Evolutionary conservation across 2,329 filamentous ascomycete species (phyloP).

Genomic region (Arthrobotrys sinensis): DNA sequence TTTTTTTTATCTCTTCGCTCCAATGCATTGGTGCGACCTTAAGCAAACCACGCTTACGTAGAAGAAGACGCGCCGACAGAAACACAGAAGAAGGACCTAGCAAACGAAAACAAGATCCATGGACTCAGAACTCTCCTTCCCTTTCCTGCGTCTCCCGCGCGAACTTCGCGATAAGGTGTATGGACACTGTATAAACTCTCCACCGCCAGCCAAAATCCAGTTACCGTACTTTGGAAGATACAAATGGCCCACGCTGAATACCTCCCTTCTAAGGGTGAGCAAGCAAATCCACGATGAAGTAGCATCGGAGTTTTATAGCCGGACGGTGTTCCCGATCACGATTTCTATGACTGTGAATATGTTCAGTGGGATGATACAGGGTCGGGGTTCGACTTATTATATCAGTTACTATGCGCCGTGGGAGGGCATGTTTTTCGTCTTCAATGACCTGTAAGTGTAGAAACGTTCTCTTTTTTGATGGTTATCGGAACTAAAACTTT

Average conservation of each 20-base stretch:
- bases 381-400: constrained; percentile 7
- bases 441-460: neutral
- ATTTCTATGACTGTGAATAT: neutral
- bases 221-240: neutral
- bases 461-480: neutral
- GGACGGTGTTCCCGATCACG: constrained; percentile 11
- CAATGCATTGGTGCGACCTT: no score
- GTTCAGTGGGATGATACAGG: neutral
- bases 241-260: neutral
- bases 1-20: no score
- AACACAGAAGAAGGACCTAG: no score
- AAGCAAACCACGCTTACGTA: no score
- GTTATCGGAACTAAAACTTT: neutral
- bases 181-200: neutral
- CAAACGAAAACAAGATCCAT: no score
- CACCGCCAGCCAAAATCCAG: neutral
- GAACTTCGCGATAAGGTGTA: constrained; percentile 53
- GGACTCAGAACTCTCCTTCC: neutral
- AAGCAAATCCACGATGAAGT: constrained; percentile 38
- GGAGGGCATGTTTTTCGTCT: constrained; percentile 15
- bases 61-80: no score
- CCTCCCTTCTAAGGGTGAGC: constrained; percentile 24
- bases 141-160: constrained; percentile 38
- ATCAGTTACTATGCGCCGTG: constrained; percentile 28
- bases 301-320: neutral